Evolutionary conservation across 2,329 filamentous ascomycete species (phyloP).

Genomic region (Coniochaeta hoffmannii): DNA sequence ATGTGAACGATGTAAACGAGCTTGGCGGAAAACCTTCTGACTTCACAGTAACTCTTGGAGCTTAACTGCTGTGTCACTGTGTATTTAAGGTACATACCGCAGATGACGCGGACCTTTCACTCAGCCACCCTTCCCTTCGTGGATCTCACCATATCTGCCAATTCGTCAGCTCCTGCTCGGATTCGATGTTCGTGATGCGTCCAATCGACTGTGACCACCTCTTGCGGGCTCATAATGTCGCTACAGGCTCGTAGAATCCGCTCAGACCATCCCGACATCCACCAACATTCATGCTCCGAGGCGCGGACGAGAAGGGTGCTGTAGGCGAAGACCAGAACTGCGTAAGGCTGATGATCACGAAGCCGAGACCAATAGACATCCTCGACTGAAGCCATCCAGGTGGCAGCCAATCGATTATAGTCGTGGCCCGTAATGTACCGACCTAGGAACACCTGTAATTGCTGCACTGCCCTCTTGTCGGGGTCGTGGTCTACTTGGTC

Average conservation of each 20-base stretch:
- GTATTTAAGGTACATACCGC: no score
- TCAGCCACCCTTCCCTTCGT: neutral
- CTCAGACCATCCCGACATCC: conserved; percentile 2
- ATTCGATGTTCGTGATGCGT: conserved; percentile 1
- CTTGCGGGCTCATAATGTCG: neutral
- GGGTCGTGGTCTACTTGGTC: neutral
- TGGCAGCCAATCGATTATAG: neutral
- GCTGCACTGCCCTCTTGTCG: conserved; percentile 1
- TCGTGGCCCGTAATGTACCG: neutral
- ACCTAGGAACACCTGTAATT: neutral
- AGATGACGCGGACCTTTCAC: no score
- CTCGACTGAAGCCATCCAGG: conserved; percentile 1
- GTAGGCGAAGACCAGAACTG: neutral
- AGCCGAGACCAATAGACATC: neutral
- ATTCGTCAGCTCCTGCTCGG: neutral
- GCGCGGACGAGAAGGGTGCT: conserved; percentile 1
- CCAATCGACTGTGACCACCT: neutral
- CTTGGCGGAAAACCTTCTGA: no score
- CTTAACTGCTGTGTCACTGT: no score
- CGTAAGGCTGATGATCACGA: neutral
- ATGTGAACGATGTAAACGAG: neutral
- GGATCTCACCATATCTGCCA: neutral
- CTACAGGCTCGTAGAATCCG: conserved; percentile 1
- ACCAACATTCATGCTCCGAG: conserved; percentile 2
- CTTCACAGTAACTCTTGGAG: no score